Conservation (phyloP, 2,329 filamentous ascomycete species). For the Eutypa lata region DNA sequence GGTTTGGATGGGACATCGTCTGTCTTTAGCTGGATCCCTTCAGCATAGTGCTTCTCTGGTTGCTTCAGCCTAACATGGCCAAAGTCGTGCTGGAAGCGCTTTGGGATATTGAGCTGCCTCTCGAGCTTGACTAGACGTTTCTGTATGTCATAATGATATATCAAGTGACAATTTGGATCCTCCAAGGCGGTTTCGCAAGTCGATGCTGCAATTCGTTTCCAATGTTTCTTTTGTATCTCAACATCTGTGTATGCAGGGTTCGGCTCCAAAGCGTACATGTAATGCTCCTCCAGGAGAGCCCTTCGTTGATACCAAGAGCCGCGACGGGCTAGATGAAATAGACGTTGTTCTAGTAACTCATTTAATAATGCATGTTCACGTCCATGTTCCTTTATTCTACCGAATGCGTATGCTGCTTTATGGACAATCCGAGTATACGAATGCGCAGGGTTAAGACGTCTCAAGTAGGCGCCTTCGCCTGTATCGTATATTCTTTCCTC, state of each 20-base stretch:
- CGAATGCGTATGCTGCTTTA: slow-evolving; percentile 77
- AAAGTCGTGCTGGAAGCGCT: slow-evolving; percentile 89
- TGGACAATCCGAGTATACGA: slow-evolving; percentile 91
- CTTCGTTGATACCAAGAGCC: slow-evolving; percentile 96
- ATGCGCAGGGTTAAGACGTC: slow-evolving; percentile 86
- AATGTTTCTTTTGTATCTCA: slow-evolving; percentile 70
- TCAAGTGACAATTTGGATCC: slow-evolving; percentile 84
- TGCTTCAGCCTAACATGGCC: slow-evolving; percentile 76
- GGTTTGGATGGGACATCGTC: slow-evolving; percentile 40
- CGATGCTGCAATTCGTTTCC: slow-evolving; percentile 70
- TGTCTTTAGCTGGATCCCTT: slow-evolving; percentile 74
- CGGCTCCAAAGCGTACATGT: slow-evolving; percentile 68
- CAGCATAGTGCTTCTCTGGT: slow-evolving; percentile 70
- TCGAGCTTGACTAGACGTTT: slow-evolving; percentile 92
- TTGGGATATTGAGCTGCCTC: slow-evolving; percentile 75
- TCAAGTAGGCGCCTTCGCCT: slow-evolving; percentile 83
- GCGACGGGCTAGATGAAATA: slow-evolving; percentile 82
- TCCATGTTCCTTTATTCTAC: slow-evolving; percentile 75
- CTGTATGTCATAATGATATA: slow-evolving; percentile 91
- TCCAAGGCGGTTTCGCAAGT: slow-evolving; percentile 88
- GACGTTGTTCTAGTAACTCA: slow-evolving; percentile 73
- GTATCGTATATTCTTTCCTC: slow-evolving; percentile 75
- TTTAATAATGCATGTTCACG: slow-evolving; percentile 71
- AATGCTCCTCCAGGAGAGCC: slow-evolving; percentile 90
- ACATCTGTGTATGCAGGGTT: slow-evolving; percentile 32